Base-by-base conservation (phyloP, 495 filamentous ascomycete genomes). In the Xylaria grammica region DNA sequence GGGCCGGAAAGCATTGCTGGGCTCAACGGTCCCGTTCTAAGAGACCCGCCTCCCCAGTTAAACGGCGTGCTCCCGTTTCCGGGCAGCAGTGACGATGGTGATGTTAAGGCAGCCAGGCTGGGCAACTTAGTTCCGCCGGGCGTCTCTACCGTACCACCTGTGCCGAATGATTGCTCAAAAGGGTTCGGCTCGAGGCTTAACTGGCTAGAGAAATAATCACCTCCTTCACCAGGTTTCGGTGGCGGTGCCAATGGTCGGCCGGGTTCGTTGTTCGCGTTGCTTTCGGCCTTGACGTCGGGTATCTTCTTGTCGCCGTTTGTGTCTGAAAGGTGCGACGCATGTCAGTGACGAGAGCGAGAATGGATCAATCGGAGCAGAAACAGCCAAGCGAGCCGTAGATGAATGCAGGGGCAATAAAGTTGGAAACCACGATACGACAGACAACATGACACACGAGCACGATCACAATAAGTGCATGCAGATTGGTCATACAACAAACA, bases 1-100 rank as follows among this genome's bases (percentile, higher is more conserved):
- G 91, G 95, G 36, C 93, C 95, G 50, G 93, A 90, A 22, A 99
- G 88, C 95, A 99, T 99, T 60, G 95, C 95, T 78, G 95, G 95
- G 75, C 95, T 98, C 70, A 99, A 76, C 26, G 96, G 95, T 65
- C 95, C 95, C 53, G 93, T 92, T 55, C 95, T 88, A 67, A 99
- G 82, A 24, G 92, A 96, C 71, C 93, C 89, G 49, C 85, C 81
- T 68, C 84, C 84, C 94, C 95, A 98, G 78, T 87, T 87, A 70
- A 90, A 91, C 72, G 85, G 83, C 29, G 85, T 87, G 32, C 81
- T 82, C 70, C 86, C 84, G 75, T 86, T 82, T 51, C 91, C 90
- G 55, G 91, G 90, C 30, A 93, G 75, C 17, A 93, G 74, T 5
- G 89, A 87, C 32, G 94, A 92, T 49, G 95, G 96, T 13, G 96